A percentile compares a stretch with the other conserved stretches of the same genome.
These are phyloP conservation scores for Phaeoacremonium minimum DNA, from an alignment of 2,329 filamentous ascomycete genomes.

Conservation along the genomic window DNA sequence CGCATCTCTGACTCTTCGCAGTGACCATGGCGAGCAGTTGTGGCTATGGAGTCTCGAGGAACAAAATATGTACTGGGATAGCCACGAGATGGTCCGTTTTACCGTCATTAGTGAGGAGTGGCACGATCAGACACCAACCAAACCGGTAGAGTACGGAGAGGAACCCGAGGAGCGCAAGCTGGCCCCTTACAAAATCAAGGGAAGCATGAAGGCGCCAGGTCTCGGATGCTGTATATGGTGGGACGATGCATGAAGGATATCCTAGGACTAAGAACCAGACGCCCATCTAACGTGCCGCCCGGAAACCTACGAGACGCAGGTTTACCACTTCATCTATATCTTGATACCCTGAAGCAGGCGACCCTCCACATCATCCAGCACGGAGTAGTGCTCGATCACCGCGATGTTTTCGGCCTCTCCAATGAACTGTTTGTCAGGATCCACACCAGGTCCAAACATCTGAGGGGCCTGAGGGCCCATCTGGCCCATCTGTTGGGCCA, in stretches of 20 bases:
- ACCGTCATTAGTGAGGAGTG: constrained; percentile 84
- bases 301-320: too few relatives aligned
- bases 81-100: constrained; percentile 83
- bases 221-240: constrained; percentile 63
- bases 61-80: constrained; percentile 79
- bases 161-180: constrained; percentile 51
- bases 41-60: constrained; percentile 83
- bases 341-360: constrained; percentile 62
- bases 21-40: constrained; percentile 68
- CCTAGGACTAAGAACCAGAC: background rate
- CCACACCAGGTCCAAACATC: constrained; percentile 88
- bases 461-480: constrained; percentile 66
- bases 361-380: constrained; percentile 83
- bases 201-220: constrained; percentile 59
- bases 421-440: constrained; percentile 92
- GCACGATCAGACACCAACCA: constrained; percentile 78
- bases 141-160: constrained; percentile 58
- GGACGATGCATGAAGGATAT: constrained; percentile 33
- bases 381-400: constrained; percentile 89
- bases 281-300: background rate
- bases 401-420: constrained; percentile 93
- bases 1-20: constrained; percentile 25
- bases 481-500: constrained; percentile 84
- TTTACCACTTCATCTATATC: constrained; percentile 23
- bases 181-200: constrained; percentile 68